Base-by-base conservation (phyloP, 179 eudicot species). In the Nepenthes alata region DNA sequence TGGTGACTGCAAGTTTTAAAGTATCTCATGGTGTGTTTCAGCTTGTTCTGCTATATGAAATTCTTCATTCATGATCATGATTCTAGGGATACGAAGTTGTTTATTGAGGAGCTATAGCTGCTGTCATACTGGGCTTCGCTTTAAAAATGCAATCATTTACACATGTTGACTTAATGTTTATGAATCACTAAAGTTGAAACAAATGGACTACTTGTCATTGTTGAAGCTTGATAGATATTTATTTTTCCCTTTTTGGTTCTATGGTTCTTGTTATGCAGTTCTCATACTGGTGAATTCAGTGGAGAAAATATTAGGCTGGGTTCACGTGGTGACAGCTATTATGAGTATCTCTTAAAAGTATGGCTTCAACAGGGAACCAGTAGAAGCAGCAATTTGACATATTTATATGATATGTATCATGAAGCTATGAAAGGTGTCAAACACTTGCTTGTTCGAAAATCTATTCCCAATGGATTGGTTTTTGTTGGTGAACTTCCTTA, bases 251-350 rank as follows among this genome's bases (percentile, higher is more conserved):
- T 36, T 52, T 53, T 62, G 0, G 8, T 47, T 36, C 12, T 48
- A 55, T 34, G 11, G 7, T 3, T 64, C 53, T 76, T 53, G 48
- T 71, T 35, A 52, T 63, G 73, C 90, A 93, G 98, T 77, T 96
- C 98, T 69, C 73, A 78, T 5, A 69, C 85, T 62, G 98, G 98
- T 74, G 72, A 85, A 70, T 93, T 93, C 71, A 76, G 76, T 76
- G 98, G 98, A 55, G 75, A 84, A 48, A 89, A 85, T 74, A 89
- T 93, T 66, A 80, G 96, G 68, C 71, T 93, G 69, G 98, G 98
- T 74, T 93, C 98, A 67, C 96, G 96, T 45, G 98, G 98, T 35
- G 98, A 93, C 77, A 93, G 98, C 87, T 93, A 89, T 63, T 93
- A 93, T 69, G 98, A 93, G 77, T 93, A 93, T 75, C 87, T 93